Evolutionary conservation across 106 monocot genomes (phyloP).

Genomic region (Phalaenopsis equestris): DNA sequence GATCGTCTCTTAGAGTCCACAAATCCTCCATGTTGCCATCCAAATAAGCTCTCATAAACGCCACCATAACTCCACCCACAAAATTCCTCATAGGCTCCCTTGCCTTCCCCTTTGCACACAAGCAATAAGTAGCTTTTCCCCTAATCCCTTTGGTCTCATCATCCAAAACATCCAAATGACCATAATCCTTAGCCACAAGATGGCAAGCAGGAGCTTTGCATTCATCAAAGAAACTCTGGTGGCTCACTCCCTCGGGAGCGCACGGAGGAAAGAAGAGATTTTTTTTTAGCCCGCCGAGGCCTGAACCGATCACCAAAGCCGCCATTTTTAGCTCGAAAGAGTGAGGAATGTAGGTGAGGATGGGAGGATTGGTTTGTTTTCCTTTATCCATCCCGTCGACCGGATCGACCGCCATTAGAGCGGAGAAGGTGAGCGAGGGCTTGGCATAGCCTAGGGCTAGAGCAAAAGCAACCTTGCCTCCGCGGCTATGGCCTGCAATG

Average conservation of each 20-base stretch:
- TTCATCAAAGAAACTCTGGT: conserved; percentile 64
- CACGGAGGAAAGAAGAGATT: conserved; percentile 61
- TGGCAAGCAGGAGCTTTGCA: conserved; percentile 49
- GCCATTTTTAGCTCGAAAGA: conserved; percentile 41
- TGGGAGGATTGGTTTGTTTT: conserved; percentile 56
- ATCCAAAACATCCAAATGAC: conserved; percentile 78
- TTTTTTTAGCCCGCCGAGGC: conserved; percentile 40
- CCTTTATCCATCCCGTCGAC: conserved; percentile 73
- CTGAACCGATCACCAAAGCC: conserved; percentile 61
- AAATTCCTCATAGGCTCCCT: conserved; percentile 73
- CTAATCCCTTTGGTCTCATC: conserved; percentile 64
- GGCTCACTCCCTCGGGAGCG: conserved; percentile 75
- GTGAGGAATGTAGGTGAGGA: conserved; percentile 50
- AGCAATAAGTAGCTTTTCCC: conserved; percentile 50
- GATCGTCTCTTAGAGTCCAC: conserved; percentile 22
- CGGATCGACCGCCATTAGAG: conserved; percentile 66
- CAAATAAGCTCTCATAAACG: conserved; percentile 62
- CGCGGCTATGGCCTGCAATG: conserved; percentile 70
- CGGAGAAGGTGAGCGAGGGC: conserved; percentile 35
- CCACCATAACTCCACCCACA: conserved; percentile 63
- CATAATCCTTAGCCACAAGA: conserved; percentile 70
- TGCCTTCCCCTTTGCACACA: conserved; percentile 43
- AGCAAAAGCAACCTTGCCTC: conserved; percentile 79
- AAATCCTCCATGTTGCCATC: conserved; percentile 27
- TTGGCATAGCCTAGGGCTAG: conserved; percentile 31